phyloP scores from a whole-genome alignment of 192 early-diverging fungal species.

The Diversispora epigaea region DNA sequence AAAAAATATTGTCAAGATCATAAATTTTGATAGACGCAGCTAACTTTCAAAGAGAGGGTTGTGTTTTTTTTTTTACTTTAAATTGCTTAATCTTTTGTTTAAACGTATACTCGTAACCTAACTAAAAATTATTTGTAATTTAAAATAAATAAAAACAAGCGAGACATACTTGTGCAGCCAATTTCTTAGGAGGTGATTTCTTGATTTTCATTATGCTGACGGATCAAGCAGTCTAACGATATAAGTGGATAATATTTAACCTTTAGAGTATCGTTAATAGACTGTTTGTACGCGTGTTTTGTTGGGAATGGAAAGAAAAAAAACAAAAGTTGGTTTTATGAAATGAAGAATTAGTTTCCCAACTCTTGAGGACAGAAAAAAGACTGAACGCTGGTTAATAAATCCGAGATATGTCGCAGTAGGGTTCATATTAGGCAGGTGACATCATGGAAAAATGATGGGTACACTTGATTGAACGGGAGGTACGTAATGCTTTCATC shows the following conservation, averaged over 20 bases:
- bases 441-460: too few relatives aligned
- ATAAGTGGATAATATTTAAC: not conserved
- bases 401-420: not conserved
- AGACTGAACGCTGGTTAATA: not conserved
- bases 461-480: too few relatives aligned
- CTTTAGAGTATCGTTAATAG: slow-evolving; percentile 10
- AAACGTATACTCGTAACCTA: too few relatives aligned
- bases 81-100: too few relatives aligned
- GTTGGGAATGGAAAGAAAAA: not conserved
- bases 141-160: not conserved
- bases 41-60: too few relatives aligned
- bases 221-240: slow-evolving; percentile 5
- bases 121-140: not conserved
- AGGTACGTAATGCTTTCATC: too few relatives aligned
- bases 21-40: too few relatives aligned
- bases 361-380: slow-evolving; percentile 10
- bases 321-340: not conserved
- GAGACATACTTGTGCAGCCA: slow-evolving; percentile 23
- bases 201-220: slow-evolving; percentile 32
- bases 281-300: slow-evolving; percentile 18
- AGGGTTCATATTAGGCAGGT: too few relatives aligned
- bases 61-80: too few relatives aligned
- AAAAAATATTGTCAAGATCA: too few relatives aligned
- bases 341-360: slow-evolving; percentile 31
- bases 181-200: slow-evolving; percentile 32